A percentile compares a stretch with the other conserved stretches of the same genome.
These are phyloP conservation scores for Pseudoneurospora amorphoporcata DNA, from an alignment of 495 filamentous ascomycete species.

Conservation along the genomic window DNA sequence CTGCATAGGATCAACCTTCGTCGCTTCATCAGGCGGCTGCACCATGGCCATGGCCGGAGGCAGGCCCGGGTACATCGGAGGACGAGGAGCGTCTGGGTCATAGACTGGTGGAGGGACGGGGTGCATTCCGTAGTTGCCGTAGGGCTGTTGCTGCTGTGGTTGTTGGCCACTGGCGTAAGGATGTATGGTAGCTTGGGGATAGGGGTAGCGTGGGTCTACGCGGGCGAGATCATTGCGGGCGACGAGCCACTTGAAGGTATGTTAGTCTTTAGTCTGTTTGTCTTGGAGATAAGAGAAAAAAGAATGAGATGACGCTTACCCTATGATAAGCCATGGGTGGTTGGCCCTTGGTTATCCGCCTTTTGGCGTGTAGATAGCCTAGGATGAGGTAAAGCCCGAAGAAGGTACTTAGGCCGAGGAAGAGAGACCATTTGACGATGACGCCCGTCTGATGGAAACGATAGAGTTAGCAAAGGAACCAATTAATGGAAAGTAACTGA, in stretches of 20 bases:
- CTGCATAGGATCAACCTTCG: constrained; percentile 50
- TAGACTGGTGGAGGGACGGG: constrained; percentile 45
- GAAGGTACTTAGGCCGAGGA: constrained; percentile 44
- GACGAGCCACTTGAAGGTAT: constrained; percentile 48
- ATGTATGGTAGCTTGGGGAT: constrained; percentile 27
- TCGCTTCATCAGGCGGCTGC: constrained; percentile 36
- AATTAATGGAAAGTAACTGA: not conserved
- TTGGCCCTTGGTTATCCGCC: constrained; percentile 49
- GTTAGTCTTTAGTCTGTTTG: not conserved
- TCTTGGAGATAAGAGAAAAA: not conserved
- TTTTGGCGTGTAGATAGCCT: constrained; percentile 57
- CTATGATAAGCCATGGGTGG: constrained; percentile 57
- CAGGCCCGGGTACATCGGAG: constrained; percentile 45
- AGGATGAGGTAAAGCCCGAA: constrained; percentile 45
- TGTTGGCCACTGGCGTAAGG: constrained; percentile 23
- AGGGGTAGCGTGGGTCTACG: constrained; percentile 42
- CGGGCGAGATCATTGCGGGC: constrained; percentile 41
- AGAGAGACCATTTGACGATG: constrained; percentile 59
- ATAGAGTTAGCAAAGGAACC: too few relatives aligned
- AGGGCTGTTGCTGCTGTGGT: not conserved
- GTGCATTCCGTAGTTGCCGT: constrained; percentile 41
- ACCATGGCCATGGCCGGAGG: constrained; percentile 23
- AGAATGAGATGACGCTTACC: constrained; percentile 30
- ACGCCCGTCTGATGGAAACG: constrained; percentile 36
- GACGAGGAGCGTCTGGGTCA: constrained; percentile 36